Evolutionary conservation across 345 rosid species (phyloP), one percentile per base, ranked within the genome.

Genomic region (Pistacia atlantica): DNA sequence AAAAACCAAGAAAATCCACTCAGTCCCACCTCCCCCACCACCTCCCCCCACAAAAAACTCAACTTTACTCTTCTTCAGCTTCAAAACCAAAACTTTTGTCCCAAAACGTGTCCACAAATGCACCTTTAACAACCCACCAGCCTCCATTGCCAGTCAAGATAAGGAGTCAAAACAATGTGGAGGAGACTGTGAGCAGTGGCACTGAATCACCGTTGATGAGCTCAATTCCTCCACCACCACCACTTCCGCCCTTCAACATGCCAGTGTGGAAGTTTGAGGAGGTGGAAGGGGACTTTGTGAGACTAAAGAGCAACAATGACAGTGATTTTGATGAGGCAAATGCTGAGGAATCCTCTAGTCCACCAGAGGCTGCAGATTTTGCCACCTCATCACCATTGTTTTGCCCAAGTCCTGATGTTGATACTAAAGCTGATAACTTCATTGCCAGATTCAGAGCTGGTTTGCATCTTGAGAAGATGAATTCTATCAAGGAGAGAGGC

Each of bases 401-500:
- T 54, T 95, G 95, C 79, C 95, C 92, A 11, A 95, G 98, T 82
- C 97, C 98, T 11, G 97, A 93, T 75, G 95, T 95, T 80, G 66
- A 95, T 81, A 86, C 91, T 10, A 91, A 95, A 75, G 98, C 98
- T 3, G 94, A 89, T 69, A 80, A 88, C 63, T 95, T 95, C 89
- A 93, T 95, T 56, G 91, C 95, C 20, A 88, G 84, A 65, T 90
- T 93, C 83, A 91, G 93, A 71, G 95, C 95, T 56, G 95, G 94
- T 12, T 81, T 93, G 84, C 86, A 67, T 73, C 60, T 87, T 86
- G 97, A 95, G 89, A 95, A 86, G 88, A 60, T 83, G 65, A 90
- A 94, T 75, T 91, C 98, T 14, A 79, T 71, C 6, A 85, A 81
- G 72, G 82, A 67, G 76, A 82, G 75, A 58, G 54, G 52, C 16